Evolutionary conservation across 2,329 filamentous ascomycete genomes (phyloP), one percentile per base, ranked within the genome.

Genomic region (Intubia oerlemansii): DNA sequence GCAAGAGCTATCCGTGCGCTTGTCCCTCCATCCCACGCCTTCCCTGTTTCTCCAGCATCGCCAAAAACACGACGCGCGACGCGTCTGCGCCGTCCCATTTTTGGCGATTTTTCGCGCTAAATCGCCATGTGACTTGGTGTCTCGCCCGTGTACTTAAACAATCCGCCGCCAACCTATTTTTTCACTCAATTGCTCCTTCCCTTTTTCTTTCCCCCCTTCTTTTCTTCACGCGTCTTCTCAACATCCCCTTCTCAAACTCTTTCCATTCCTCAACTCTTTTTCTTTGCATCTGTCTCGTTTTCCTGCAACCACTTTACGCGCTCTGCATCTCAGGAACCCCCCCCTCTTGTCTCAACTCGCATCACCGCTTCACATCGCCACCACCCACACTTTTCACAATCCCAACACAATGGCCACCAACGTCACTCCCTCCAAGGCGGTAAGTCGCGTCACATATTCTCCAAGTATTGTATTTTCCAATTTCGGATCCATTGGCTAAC

Each of bases 341-440:
- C n/a, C n/a, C n/a, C n/a, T n/a, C n/a, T n/a, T n/a, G n/a, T n/a
- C n/a, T n/a, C n/a, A 7, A 10, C 19, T 29, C n/a, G 15, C 18
- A 27, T 21, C 15, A 25, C 24, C 13, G 13, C 17, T 28, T 24
- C 23, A 24, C 28, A 16, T n/a, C n/a, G n/a, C n/a, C n/a, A n/a
- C n/a, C n/a, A n/a, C n/a, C n/a, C n/a, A n/a, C n/a, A n/a, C n/a
- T n/a, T n/a, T n/a, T n/a, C n/a, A n/a, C n/a, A n/a, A n/a, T n/a
- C n/a, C n/a, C n/a, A n/a, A n/a, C n/a, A n/a, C n/a, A n/a, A n/a
- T n/a, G n/a, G 67, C 79, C 52, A 56, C 75, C 38, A 63, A 34
- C 32, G 33, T 44, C 37, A 44, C 44, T 28, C 42, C 42, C 35
- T 42, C 43, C 33, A 43, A 48, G 42, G 39, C 42, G 44, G 44